phyloP scores from a whole-genome alignment of 805 yeast species.

The Saccharomyces paradoxus region DNA sequence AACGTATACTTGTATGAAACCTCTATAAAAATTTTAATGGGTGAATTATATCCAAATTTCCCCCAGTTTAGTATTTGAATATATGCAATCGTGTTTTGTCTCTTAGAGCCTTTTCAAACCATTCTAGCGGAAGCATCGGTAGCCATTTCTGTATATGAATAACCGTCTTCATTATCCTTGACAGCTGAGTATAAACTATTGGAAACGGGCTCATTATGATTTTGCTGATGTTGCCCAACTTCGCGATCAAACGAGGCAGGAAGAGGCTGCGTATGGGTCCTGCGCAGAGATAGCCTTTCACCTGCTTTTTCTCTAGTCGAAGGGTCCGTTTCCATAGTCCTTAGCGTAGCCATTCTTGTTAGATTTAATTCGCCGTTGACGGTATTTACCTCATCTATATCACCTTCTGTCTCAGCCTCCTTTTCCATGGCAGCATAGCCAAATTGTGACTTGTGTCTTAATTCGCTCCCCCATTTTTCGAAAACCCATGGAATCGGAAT shows the following conservation, averaged over 20 bases:
- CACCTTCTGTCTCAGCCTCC: slow-evolving; percentile 29
- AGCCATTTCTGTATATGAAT: background rate
- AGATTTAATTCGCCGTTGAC: slow-evolving; percentile 1
- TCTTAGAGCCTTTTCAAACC: background rate
- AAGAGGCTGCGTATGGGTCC: background rate
- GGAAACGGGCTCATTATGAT: background rate
- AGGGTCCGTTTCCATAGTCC: slow-evolving; percentile 6
- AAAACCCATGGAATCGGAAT: slow-evolving; percentile 71
- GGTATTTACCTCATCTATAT: slow-evolving; percentile 1
- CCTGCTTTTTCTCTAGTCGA: slow-evolving; percentile 1
- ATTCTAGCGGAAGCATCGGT: slow-evolving; percentile 1
- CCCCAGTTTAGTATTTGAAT: background rate
- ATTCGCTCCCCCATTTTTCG: slow-evolving; percentile 45
- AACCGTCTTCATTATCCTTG: slow-evolving; percentile 1
- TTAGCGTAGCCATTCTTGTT: slow-evolving; percentile 7
- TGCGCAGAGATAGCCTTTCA: background rate
- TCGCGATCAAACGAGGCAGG: background rate
- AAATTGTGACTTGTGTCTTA: slow-evolving; percentile 50
- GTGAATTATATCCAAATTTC: background rate
- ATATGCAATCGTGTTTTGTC: background rate
- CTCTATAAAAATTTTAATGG: background rate
- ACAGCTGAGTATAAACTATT: background rate
- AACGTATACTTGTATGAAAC: background rate
- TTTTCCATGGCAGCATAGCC: slow-evolving; percentile 49
- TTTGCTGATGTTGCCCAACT: background rate